Conservation (phyloP, 2,329 filamentous ascomycete species). For the Pseudogymnoascus sp. region DNA sequence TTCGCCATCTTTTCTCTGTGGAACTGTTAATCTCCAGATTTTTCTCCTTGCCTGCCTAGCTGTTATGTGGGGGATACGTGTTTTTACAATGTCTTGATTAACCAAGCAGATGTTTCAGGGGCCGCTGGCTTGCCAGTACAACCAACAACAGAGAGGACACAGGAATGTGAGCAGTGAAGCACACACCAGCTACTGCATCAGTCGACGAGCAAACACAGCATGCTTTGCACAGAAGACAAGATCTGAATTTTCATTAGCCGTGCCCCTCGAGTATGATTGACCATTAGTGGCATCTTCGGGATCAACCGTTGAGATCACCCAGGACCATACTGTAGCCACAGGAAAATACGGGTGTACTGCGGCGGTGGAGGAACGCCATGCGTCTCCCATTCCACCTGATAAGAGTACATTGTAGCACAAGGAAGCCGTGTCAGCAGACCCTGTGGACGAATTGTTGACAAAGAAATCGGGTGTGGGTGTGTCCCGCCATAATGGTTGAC, state of each 20-base stretch:
- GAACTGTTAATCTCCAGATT: background rate
- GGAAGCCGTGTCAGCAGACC: background rate
- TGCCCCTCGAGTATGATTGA: background rate
- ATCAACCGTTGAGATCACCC: conserved; percentile 7
- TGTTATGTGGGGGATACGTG: background rate
- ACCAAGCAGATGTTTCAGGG: background rate
- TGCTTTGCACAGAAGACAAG: background rate
- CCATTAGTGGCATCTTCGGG: background rate
- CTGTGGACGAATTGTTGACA: background rate
- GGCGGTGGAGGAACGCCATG: background rate
- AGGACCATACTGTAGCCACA: background rate
- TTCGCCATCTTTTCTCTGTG: background rate
- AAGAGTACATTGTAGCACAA: background rate
- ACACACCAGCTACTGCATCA: background rate
- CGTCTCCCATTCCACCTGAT: background rate
- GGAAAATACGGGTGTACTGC: background rate
- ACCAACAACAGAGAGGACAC: background rate
- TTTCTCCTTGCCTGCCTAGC: background rate
- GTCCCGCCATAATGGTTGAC: conserved; percentile 1
- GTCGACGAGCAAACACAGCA: background rate
- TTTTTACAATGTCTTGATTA: background rate
- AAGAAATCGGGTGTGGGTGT: background rate
- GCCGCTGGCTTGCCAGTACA: background rate
- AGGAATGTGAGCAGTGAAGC: conserved; percentile 1
- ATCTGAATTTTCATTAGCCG: conserved; percentile 4